Base-by-base conservation (phyloP, 1,284 basidiomycete species). In the Puccinia polysora region DNA sequence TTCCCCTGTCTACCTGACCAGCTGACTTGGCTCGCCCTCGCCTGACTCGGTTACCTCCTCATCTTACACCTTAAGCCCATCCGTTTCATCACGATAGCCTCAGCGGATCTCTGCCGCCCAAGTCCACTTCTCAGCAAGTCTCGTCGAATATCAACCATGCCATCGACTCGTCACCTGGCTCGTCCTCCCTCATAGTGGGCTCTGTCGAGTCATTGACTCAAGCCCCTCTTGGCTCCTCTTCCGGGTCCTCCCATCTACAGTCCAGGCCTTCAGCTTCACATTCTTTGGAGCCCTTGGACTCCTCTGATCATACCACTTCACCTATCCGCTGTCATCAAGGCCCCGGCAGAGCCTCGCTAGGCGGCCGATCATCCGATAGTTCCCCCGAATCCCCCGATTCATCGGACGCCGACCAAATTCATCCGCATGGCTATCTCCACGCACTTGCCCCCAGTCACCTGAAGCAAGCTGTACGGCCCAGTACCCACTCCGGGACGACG, bases 401-500 rank as follows among this genome's bases (percentile, higher is more conserved):
- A 4, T 40, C 59, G 7, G 59, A 62, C 28, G 20, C 25, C 38
- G 43, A 62, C 7, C 38, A 43, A 23, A 12, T 38, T 40, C 59
- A 58, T 12, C 25, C 28, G n/a, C 55, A 38, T 7, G 43, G 20
- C 1, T 62, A 62, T 23, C 2, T 62, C 1, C 59, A 62, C 43
- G 7, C 36, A 2, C n/a, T 62, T 25, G 36, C 47, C 7, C 47
- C 50, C n/a, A 55, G 18, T 18, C n/a, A n/a, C 32, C 1, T 56
- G 18, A 36, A 36, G 12, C 55, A 56, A 7, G 10, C 55, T 18
- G 34, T 68, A 5, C 50, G 65, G 20, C 65, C 65, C 1, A 55
- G 47, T 32, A 68, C 65, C 7, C 65, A 68, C 45, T 25, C 65
- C 8, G 65, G 65, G 2, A 68, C 65, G 14, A 38, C 23, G 2